A percentile compares a stretch with the other conserved stretches of the same genome.
These are phyloP conservation scores for Talaromyces sp. DNA, from an alignment of 2,329 filamentous ascomycete species.

Conservation along the genomic window DNA sequence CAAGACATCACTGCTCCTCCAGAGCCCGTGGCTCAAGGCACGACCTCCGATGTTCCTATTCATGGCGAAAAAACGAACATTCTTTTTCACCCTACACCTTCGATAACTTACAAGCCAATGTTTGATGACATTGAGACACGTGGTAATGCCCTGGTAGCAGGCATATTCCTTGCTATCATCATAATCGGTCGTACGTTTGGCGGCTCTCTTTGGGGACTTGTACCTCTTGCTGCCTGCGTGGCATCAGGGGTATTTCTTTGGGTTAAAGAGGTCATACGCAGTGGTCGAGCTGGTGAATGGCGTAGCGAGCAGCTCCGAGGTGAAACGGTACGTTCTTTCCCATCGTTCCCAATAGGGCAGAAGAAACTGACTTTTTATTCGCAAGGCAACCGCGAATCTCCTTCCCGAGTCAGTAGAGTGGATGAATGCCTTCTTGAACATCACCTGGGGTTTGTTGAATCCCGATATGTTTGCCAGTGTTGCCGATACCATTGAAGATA, in stretches of 20 bases:
- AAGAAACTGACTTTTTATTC: neutral
- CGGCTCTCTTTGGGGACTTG: conserved; percentile 67
- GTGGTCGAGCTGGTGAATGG: conserved; percentile 82
- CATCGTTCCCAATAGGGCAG: neutral
- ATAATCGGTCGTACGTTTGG: conserved; percentile 75
- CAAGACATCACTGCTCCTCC: conserved; percentile 90
- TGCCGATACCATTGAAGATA: conserved; percentile 89
- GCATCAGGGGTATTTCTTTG: conserved; percentile 78
- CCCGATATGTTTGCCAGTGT: conserved; percentile 91
- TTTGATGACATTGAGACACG: conserved; percentile 70
- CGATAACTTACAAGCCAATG: conserved; percentile 84
- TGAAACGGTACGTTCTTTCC: conserved; percentile 54
- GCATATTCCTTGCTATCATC: conserved; percentile 67
- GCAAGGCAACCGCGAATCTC: conserved; percentile 71
- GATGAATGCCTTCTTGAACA: conserved; percentile 83
- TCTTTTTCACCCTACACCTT: conserved; percentile 89
- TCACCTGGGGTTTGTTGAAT: conserved; percentile 88
- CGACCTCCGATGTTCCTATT: conserved; percentile 90
- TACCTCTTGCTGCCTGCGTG: conserved; percentile 67
- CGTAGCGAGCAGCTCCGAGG: conserved; percentile 78
- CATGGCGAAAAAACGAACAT: conserved; percentile 96
- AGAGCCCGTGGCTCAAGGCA: conserved; percentile 73
- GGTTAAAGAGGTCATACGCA: conserved; percentile 79
- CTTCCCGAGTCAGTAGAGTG: conserved; percentile 92
- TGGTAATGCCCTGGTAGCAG: conserved; percentile 64